phyloP scores from a whole-genome alignment of 768 basidiomycete genomes.

The Hypholoma sublateritium region DNA sequence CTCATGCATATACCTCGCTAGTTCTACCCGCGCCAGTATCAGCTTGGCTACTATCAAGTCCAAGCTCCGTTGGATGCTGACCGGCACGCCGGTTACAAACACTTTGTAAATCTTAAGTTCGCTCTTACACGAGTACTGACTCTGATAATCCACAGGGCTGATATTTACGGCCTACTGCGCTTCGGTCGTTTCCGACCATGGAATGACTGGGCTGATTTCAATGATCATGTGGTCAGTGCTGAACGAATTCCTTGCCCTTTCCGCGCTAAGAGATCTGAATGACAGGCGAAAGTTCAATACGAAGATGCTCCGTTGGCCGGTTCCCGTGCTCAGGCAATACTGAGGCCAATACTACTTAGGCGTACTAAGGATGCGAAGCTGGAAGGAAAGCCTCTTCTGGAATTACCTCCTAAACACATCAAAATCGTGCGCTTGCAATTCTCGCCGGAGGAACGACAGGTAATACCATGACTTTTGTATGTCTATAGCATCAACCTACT shows the following conservation, averaged over 20 bases:
- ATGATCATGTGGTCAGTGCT: slow-evolving; percentile 48
- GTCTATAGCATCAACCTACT: not conserved
- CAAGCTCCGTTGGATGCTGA: slow-evolving; percentile 77
- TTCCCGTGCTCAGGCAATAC: slow-evolving; percentile 63
- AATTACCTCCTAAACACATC: slow-evolving; percentile 61
- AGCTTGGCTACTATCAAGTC: slow-evolving; percentile 60
- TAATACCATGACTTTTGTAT: slow-evolving; percentile 17
- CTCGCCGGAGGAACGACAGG: slow-evolving; percentile 62
- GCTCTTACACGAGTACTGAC: not conserved
- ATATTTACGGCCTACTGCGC: slow-evolving; percentile 69
- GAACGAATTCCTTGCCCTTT: not conserved
- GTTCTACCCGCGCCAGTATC: slow-evolving; percentile 56
- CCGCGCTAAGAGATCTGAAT: not conserved
- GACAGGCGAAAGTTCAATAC: slow-evolving; percentile 51
- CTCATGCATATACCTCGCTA: slow-evolving; percentile 17
- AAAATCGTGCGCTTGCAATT: slow-evolving; percentile 63
- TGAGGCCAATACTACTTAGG: slow-evolving; percentile 67
- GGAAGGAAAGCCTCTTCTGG: slow-evolving; percentile 69
- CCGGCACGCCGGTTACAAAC: slow-evolving; percentile 76
- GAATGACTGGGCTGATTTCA: slow-evolving; percentile 73
- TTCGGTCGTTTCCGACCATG: slow-evolving; percentile 70
- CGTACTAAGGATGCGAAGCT: slow-evolving; percentile 66
- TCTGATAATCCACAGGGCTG: slow-evolving; percentile 40
- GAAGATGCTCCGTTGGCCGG: slow-evolving; percentile 64
- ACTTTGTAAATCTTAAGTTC: slow-evolving; percentile 43